A percentile compares a stretch with the other conserved stretches of the same genome.
Evolutionary conservation across 2,329 filamentous ascomycete species (phyloP).

Genomic region (Thielaviopsis ethacetica): DNA sequence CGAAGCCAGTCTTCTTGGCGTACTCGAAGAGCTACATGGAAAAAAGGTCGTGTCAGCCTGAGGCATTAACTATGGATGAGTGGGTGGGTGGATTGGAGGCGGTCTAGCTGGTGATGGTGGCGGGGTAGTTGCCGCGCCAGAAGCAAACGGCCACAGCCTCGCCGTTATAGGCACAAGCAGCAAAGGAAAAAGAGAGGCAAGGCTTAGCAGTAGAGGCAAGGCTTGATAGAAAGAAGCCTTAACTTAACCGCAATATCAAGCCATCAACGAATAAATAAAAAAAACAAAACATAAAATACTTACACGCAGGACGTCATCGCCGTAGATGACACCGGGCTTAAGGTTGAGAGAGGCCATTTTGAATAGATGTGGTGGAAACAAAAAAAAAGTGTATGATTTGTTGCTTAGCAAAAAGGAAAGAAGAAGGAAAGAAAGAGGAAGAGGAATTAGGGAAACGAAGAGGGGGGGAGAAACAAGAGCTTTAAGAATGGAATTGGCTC

Average conservation of each 20-base stretch:
- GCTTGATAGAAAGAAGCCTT: neutral
- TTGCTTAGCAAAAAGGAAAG: neutral
- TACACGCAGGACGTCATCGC: constrained; percentile 31
- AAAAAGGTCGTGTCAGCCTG: neutral
- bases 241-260: neutral
- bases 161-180: neutral
- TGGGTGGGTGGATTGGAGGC: too few species aligned
- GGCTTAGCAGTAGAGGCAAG: neutral
- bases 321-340: constrained; percentile 37
- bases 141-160: neutral
- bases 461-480: neutral
- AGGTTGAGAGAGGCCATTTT: constrained; percentile 26
- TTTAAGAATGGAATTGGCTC: neutral
- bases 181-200: neutral
- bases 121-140: neutral
- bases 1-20: constrained; percentile 72
- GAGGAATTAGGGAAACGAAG: neutral
- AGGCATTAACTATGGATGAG: neutral
- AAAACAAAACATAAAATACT: constrained; percentile 3
- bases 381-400: constrained; percentile 6
- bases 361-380: constrained; percentile 14
- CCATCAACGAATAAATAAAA: neutral
- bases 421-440: constrained; percentile 1
- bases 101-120: neutral
- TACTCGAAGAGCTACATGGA: constrained; percentile 58